Percentiles rank a stretch among this genome's conserved stretches.
phyloP scores from a whole-genome alignment of 1,284 basidiomycete genomes.

The Clitocybe nebularis region DNA sequence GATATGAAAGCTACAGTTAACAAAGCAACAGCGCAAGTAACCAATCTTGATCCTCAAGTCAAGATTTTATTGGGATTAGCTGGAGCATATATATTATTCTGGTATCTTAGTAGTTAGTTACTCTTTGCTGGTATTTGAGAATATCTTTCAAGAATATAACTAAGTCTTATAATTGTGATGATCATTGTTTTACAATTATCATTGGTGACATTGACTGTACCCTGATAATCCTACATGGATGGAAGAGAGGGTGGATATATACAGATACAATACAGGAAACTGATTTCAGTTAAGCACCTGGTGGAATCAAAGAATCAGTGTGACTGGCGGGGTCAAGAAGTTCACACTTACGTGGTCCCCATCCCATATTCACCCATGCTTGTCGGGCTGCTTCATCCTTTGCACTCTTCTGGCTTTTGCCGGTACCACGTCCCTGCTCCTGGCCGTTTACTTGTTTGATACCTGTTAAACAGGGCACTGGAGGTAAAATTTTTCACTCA shows the following conservation, averaged over 20 bases:
- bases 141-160: too few species aligned
- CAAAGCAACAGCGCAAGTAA: slow-evolving; percentile 31
- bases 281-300: too few species aligned
- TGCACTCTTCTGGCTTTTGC: slow-evolving; percentile 49
- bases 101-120: slow-evolving; percentile 37
- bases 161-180: too few species aligned
- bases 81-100: slow-evolving; percentile 63
- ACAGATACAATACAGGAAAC: background rate
- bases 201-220: too few species aligned
- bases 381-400: slow-evolving; percentile 54
- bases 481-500: slow-evolving; percentile 23
- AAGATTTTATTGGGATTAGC: slow-evolving; percentile 59
- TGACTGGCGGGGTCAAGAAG: too few species aligned
- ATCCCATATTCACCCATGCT: slow-evolving; percentile 44
- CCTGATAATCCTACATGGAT: too few species aligned
- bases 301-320: too few species aligned
- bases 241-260: background rate
- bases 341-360: slow-evolving; percentile 33
- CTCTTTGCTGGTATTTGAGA: too few species aligned
- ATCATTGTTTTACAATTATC: too few species aligned
- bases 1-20: slow-evolving; percentile 30
- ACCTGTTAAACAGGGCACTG: slow-evolving; percentile 3
- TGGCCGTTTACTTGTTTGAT: slow-evolving; percentile 38
- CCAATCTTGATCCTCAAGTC: slow-evolving; percentile 59
- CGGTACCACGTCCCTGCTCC: slow-evolving; percentile 39